These are phyloP conservation scores for Colletotrichum sp. DNA, from an alignment of 2,329 filamentous ascomycete genomes.

Conservation along the genomic window DNA sequence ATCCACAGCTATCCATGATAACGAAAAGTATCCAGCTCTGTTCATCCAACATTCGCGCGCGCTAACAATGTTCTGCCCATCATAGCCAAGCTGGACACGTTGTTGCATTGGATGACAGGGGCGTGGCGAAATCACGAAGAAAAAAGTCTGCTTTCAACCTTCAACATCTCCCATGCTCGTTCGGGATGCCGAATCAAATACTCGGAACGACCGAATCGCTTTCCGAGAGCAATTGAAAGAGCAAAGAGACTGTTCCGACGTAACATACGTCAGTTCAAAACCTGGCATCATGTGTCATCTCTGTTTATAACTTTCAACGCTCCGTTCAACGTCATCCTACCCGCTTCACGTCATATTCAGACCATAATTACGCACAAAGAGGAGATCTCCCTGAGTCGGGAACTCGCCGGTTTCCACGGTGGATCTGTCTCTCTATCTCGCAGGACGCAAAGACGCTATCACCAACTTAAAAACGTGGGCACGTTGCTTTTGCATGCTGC, in stretches of 20 bases:
- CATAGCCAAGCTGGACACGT: not conserved
- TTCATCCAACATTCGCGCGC: not conserved
- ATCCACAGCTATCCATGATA: not conserved
- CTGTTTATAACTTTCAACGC: not conserved
- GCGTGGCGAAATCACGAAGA: not conserved
- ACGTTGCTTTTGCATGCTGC: not conserved
- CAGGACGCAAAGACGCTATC: not conserved
- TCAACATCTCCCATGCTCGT: not conserved
- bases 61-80: not conserved
- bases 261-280: not conserved
- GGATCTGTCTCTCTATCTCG: not conserved
- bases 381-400: not conserved
- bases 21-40: not conserved
- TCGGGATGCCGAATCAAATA: not conserved
- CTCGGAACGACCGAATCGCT: not conserved
- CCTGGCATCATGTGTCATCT: not conserved
- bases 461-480: constrained; percentile 1
- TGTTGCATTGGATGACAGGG: not conserved
- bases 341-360: not conserved
- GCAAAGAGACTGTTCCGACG: not conserved
- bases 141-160: not conserved
- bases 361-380: not conserved
- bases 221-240: not conserved
- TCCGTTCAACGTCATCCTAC: not conserved
- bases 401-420: not conserved